Conservation (phyloP, 1,139 yeast species). For the Geotrichum fermentans region DNA sequence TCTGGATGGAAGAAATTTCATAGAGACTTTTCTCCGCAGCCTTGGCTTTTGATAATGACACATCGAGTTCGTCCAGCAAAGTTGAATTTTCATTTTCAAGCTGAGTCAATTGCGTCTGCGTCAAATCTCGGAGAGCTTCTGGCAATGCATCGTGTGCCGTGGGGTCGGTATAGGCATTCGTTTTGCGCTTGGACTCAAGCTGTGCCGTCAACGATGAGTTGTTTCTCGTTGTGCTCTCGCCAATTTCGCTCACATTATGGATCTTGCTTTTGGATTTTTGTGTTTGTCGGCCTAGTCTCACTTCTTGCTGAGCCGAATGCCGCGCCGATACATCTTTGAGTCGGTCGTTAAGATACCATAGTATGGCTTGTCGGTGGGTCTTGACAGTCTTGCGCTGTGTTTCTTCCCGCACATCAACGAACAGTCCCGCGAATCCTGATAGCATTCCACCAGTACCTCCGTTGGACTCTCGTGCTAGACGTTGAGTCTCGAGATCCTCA, state of each 20-base stretch:
- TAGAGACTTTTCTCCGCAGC: conserved; percentile 68
- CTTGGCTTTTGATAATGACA: conserved; percentile 38
- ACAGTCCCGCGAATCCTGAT: conserved; percentile 11
- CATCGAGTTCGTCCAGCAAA: conserved; percentile 61
- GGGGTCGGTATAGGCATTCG: conserved; percentile 4
- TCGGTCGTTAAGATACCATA: conserved; percentile 34
- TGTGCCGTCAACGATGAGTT: conserved; percentile 20
- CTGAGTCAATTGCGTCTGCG: conserved; percentile 62
- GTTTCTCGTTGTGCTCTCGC: background rate
- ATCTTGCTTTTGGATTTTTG: conserved; percentile 33
- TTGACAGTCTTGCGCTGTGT: conserved; percentile 31
- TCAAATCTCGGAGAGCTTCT: conserved; percentile 31
- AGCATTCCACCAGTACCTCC: background rate
- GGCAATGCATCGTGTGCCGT: conserved; percentile 11
- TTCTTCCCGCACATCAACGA: conserved; percentile 18
- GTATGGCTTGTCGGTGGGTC: conserved; percentile 37
- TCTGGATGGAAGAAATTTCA: conserved; percentile 74
- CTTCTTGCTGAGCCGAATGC: conserved; percentile 39
- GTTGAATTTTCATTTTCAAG: conserved; percentile 69
- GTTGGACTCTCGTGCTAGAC: conserved; percentile 12
- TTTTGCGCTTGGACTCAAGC: conserved; percentile 25
- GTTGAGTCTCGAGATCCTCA: conserved; percentile 33
- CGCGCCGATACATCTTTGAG: conserved; percentile 34
- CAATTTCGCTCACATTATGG: conserved; percentile 23
- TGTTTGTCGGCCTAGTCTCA: conserved; percentile 35